These are phyloP conservation scores for Ustilago hordei DNA, from an alignment of 1,284 basidiomycete genomes.

Conservation along the genomic window DNA sequence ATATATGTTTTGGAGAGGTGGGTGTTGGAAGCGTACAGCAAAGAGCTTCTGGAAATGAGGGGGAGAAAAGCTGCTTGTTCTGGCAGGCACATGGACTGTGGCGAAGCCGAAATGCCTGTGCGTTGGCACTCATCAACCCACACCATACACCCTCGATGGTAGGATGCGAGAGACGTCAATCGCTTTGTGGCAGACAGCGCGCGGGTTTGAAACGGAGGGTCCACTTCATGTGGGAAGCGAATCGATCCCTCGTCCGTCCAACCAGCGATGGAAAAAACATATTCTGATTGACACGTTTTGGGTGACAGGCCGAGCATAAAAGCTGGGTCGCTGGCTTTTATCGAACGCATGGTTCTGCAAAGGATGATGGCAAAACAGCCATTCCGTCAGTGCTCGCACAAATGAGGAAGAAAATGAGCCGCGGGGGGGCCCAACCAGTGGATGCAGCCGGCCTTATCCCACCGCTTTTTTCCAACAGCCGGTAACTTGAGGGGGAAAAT, in stretches of 20 bases:
- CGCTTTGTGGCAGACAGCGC: neutral
- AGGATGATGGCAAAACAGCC: neutral
- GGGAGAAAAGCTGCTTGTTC: constrained; percentile 1
- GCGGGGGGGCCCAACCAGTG: constrained; percentile 8
- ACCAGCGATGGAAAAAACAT: constrained; percentile 24
- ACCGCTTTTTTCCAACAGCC: neutral
- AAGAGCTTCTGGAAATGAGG: neutral
- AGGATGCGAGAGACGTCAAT: neutral
- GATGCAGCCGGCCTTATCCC: constrained; percentile 17
- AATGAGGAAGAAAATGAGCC: neutral
- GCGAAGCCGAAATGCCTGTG: neutral
- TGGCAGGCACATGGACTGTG: constrained; percentile 2
- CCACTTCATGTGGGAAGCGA: neutral
- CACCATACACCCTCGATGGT: neutral
- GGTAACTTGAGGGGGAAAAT: neutral
- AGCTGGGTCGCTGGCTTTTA: constrained; percentile 16
- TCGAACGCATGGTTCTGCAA: neutral
- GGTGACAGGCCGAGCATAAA: constrained; percentile 30
- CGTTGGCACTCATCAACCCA: neutral
- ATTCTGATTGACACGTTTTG: constrained; percentile 35
- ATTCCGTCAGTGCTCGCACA: neutral
- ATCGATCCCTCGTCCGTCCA: constrained; percentile 4
- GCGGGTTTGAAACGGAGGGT: constrained; percentile 11
- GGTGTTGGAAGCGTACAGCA: constrained; percentile 10
- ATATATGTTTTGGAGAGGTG: constrained; percentile 22